Conservation (phyloP, 192 early-diverging fungal genomes). For the Glomus cerebriforme region DNA sequence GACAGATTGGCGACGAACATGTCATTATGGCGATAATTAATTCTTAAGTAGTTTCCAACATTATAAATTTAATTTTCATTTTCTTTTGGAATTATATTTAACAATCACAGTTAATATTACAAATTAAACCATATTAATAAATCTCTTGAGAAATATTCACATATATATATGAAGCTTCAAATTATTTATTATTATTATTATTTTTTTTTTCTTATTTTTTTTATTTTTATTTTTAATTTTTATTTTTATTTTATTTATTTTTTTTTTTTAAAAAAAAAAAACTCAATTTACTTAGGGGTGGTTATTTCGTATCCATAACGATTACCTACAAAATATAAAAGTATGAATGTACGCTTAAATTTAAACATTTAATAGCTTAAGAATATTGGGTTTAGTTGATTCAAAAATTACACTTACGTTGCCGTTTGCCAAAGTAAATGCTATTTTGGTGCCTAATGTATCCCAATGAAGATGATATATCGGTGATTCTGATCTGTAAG, state of each 20-base stretch:
- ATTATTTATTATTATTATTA: not conserved
- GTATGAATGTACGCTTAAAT: not conserved
- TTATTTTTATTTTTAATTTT: too few species aligned
- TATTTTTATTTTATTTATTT: too few species aligned
- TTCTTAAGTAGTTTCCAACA: not conserved
- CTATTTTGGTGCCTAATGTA: not conserved
- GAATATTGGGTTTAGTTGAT: too few species aligned
- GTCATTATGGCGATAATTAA: slow-evolving; percentile 19
- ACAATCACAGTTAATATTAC: too few species aligned
- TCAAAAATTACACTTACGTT: not conserved
- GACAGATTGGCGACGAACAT: not conserved
- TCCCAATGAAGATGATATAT: not conserved
- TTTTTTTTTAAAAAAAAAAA: not conserved
- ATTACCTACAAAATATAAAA: not conserved
- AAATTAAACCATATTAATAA: not conserved
- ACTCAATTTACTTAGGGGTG: not conserved
- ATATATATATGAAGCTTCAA: not conserved
- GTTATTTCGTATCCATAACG: not conserved
- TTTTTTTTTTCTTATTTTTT: not conserved
- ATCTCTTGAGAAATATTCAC: not conserved
- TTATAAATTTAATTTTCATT: too few species aligned
- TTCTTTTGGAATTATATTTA: too few species aligned
- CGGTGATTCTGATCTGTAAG: not conserved
- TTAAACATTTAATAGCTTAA: not conserved
- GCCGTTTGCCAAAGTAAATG: not conserved